Base-by-base conservation (phyloP, 768 basidiomycete genomes). In the Rhizopogon vinicolor region DNA sequence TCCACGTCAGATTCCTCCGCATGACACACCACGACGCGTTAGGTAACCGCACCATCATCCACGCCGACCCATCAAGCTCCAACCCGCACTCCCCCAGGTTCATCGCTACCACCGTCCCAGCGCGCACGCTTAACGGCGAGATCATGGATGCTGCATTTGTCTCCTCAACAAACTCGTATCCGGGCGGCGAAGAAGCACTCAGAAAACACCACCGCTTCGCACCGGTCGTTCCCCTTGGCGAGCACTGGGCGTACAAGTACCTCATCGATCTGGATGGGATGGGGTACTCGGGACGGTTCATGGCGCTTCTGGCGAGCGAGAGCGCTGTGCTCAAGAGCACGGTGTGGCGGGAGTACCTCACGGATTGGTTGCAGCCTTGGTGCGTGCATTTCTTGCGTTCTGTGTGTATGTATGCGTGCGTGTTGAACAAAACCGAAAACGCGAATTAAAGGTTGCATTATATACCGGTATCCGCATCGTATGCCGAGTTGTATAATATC, bases 291-390 rank as follows among this genome's bases (percentile, higher is more conserved):
- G 95, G 87, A 2, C 79, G 93, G 8, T 94, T 97, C 69, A 84
- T 93, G 79, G 80, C 86, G 0, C 85, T 92, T 66, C 70, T 93
- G 62, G 87, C 86, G 41, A 93, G 89, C 51, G 93, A 96, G 67
- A 92, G 91, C 58, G 91, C 86, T 2, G 91, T 93, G 9, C 70
- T 98, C 57, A 98, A 98, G 72, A 79, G 89, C n/a, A 95, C 93
- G 0, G 86, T 97, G 3, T 96, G 96, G 67, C 83, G 86, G 39
- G 96, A 98, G 67, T 98, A 84, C 72, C 95, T 86, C 72, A 84
- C 81, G 1, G 93, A 89, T 53, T 95, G 95, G 92, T 83, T 94
- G 41, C 86, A 94, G 63, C 94, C 95, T 18, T 98, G 94, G 88
- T 81, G 63, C 29, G 79, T 73, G 31, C 31, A 33, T 33, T 33